These are phyloP conservation scores for Pseudoturritis turrita DNA, from an alignment of 345 rosid genomes.

Conservation along the genomic window DNA sequence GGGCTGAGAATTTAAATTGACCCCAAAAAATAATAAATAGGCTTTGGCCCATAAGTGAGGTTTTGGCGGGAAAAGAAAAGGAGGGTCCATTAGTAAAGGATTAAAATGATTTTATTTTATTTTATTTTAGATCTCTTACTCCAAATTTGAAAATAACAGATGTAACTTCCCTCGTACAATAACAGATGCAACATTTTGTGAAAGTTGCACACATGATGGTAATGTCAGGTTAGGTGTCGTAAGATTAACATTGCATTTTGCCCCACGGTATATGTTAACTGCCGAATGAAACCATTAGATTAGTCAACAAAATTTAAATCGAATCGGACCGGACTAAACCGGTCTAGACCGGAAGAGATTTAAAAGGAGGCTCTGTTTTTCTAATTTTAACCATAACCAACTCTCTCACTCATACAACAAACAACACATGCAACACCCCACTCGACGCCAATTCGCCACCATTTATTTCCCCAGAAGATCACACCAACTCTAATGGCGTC, in stretches of 20 bases:
- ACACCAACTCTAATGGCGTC: constrained; percentile 15
- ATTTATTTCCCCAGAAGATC: neutral
- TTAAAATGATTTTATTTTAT: no score
- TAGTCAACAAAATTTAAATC: neutral
- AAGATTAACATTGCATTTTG: neutral
- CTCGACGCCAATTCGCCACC: neutral
- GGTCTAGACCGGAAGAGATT: neutral
- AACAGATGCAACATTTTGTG: no score
- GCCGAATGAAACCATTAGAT: neutral
- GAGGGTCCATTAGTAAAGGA: no score
- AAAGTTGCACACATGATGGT: no score
- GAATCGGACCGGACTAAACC: neutral
- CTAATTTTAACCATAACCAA: constrained; percentile 7
- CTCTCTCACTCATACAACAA: neutral
- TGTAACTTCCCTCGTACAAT: no score
- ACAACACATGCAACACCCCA: neutral
- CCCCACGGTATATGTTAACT: neutral
- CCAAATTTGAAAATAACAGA: no score
- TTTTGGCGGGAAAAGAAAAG: neutral
- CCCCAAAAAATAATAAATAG: neutral
- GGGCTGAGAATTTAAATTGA: neutral
- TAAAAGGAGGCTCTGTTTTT: neutral
- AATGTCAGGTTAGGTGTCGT: neutral
- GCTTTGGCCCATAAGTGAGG: neutral
- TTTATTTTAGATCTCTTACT: neutral